Evolutionary conservation across 1,139 yeast genomes (phyloP), one percentile per base, ranked within the genome.

Genomic region (Geotrichum fermentans): DNA sequence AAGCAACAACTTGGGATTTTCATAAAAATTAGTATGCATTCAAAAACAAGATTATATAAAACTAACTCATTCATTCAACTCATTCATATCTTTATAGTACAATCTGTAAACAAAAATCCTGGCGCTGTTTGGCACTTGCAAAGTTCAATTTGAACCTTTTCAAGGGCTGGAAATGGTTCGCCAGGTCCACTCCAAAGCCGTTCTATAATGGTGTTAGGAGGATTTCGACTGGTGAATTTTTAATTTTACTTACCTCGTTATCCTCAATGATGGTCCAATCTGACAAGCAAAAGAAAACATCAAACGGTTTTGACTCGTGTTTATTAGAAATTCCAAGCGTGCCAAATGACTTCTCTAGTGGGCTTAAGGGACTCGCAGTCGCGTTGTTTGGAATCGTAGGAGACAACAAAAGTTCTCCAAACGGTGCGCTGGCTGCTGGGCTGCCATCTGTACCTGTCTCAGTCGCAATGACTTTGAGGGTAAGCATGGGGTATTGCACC

Each of bases 181-280:
- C 34, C 35, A 40, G 14, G 7, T 40, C 43, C 11, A 40, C 24
- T 22, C 16, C 14, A 20, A 17, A 40, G 7, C 35, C 35, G 20
- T 40, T 40, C 35, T 39, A 14, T 21, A 14, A n/a, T n/a, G n/a
- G n/a, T n/a, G n/a, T n/a, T n/a, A n/a, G n/a, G n/a, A n/a, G n/a
- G n/a, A n/a, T 30, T n/a, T 30, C 34, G n/a, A 13, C 17, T n/a
- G 5, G 17, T n/a, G 5, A 13, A 13, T 13, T 30, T n/a, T 6
- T 30, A 6, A 13, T 14, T 30, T 13, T 14, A 39, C 42, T 26
- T 28, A 39, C 42, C 22, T 40, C 35, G 16, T 40, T 29, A 13
- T 40, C 24, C 24, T 40, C 43, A 29, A 40, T 40, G 16, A 40
- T 16, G 4, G 43, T 21, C 43, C 43, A 40, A 11, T 40, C 43